A percentile compares a stretch with the other conserved stretches of the same genome.
phyloP scores from a whole-genome alignment of 1,139 yeast species.

The Lodderomyces pseudojiufengensis region DNA sequence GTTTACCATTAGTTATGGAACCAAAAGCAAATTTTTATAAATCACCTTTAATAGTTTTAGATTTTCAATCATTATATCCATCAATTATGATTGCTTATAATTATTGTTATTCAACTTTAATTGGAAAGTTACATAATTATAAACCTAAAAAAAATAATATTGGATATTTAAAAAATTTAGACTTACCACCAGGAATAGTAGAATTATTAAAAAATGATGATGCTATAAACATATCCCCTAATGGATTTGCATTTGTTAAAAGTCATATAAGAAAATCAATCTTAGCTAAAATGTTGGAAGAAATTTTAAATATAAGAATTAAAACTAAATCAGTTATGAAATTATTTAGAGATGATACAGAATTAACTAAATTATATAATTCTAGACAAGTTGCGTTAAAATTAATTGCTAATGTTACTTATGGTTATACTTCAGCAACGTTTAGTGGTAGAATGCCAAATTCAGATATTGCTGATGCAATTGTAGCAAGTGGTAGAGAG shows the following conservation, averaged over 20 bases:
- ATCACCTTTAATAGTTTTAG: constrained; percentile 84
- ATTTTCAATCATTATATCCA: constrained; percentile 92
- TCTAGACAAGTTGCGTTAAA: constrained; percentile 85
- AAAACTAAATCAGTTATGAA: constrained; percentile 75
- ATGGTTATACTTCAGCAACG: constrained; percentile 93
- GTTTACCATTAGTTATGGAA: constrained; percentile 88
- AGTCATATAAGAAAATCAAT: constrained; percentile 64
- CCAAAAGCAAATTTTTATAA: constrained; percentile 83
- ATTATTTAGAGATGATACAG: constrained; percentile 40
- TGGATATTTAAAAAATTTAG: constrained; percentile 40
- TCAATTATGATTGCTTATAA: constrained; percentile 90
- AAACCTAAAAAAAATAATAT: constrained; percentile 33
- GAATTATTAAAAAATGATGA: constrained; percentile 48
- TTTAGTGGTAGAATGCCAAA: constrained; percentile 98
- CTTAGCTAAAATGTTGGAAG: constrained; percentile 79
- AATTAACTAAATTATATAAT: constrained; percentile 55
- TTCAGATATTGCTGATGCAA: constrained; percentile 90
- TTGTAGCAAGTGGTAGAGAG: constrained; percentile 88
- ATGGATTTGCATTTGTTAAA: constrained; percentile 78
- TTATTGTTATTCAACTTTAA: constrained; percentile 82
- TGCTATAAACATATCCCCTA: constrained; percentile 68
- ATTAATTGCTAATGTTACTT: constrained; percentile 89
- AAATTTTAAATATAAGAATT: constrained; percentile 73
- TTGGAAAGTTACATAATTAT: constrained; percentile 65
- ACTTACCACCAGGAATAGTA: constrained; percentile 56